Conservation (phyloP, 805 yeast species). For the Lachancea thermotolerans region DNA sequence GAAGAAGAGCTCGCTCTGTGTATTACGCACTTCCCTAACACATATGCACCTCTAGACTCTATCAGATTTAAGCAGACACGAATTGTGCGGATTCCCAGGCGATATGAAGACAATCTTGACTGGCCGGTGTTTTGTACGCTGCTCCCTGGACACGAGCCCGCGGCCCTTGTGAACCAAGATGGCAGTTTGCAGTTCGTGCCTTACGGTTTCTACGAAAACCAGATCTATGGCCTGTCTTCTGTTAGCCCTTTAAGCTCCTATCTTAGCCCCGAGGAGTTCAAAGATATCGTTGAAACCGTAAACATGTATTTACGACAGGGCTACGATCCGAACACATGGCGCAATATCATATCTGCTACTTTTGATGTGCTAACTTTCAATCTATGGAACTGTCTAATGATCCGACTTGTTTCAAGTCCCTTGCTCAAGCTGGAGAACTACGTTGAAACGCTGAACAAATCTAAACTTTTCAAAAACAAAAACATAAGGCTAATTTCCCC, state of each 20-base stretch:
- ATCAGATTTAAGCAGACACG: slow-evolving; percentile 36
- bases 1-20: slow-evolving; percentile 36
- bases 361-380: slow-evolving; percentile 38
- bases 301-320: slow-evolving; percentile 39
- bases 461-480: slow-evolving; percentile 13
- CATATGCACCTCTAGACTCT: slow-evolving; percentile 35
- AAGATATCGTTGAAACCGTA: slow-evolving; percentile 36
- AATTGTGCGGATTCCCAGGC: slow-evolving; percentile 59
- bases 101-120: slow-evolving; percentile 32
- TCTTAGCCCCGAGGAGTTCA: slow-evolving; percentile 35
- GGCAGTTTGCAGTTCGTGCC: slow-evolving; percentile 28
- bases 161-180: slow-evolving; percentile 38
- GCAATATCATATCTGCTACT: slow-evolving; percentile 35
- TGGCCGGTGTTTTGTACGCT: slow-evolving; percentile 50
- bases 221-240: slow-evolving; percentile 47
- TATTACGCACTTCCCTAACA: slow-evolving; percentile 63
- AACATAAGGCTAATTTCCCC: slow-evolving; percentile 44
- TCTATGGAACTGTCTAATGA: slow-evolving; percentile 30
- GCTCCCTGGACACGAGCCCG: slow-evolving; percentile 59
- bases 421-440: slow-evolving; percentile 40
- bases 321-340: slow-evolving; percentile 34
- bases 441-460: slow-evolving; percentile 30
- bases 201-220: slow-evolving; percentile 35
- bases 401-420: slow-evolving; percentile 19
- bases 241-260: slow-evolving; percentile 42